Base-by-base conservation (phyloP, 1,139 yeast species). In the Hansenula lynferdii region DNA sequence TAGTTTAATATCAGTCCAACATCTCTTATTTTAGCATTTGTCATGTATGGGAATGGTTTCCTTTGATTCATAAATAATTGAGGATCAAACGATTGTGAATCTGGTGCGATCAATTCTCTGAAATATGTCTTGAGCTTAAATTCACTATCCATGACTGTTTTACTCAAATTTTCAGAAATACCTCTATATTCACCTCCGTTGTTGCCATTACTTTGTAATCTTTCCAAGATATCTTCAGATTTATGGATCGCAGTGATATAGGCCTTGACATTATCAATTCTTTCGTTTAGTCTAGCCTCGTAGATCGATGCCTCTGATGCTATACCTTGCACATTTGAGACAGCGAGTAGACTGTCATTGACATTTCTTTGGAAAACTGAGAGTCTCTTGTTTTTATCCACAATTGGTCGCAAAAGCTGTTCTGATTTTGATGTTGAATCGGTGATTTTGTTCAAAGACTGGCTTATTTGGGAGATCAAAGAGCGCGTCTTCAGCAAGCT, bases 351-450 rank as follows among this genome's bases (percentile, higher is more conserved):
- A 6, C 89, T 82, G 19, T 72, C 67, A 37, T 79, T 81, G 23
- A 85, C 72, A 49, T 80, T 83, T 31, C 65, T 57, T 51, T 80
- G 80, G 47, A 76, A 71, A 1, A 68, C 60, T 22, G 75, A 75
- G 39, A 85, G 61, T 41, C 69, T 66, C 43, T 75, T 76, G 33
- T 86, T 85, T 42, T 78, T 77, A 15, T 72, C 69, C 31, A 86
- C 67, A 32, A 87, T 77, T 0, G 97, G 97, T 39, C 76, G 72
- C 51, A 87, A 77, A 23, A 81, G 71, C 31, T 66, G 60, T 46
- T 82, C 79, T 0, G 95, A 86, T 27, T 73, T 72, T 30, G 70
- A 61, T 5, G 95, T 75, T 36, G 77, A 76, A 24, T 59, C 60
- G 4, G 85, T 72, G 34, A 89, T 74, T 35, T 65, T 69, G 33